Base-by-base conservation (phyloP, 1,284 basidiomycete species). In the Leccinum griseonigrum region DNA sequence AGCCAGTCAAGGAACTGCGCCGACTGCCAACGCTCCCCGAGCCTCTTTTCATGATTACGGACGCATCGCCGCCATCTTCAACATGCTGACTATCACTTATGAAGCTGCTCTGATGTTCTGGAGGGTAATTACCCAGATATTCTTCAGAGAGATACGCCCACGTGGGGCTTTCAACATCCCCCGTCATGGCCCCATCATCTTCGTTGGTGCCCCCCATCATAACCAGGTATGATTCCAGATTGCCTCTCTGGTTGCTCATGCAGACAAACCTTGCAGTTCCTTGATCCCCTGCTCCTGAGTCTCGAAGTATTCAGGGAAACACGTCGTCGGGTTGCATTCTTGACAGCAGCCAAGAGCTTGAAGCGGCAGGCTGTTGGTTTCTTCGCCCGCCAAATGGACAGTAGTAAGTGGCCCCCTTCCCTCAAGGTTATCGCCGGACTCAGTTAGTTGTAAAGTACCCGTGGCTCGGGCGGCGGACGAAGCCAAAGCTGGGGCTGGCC, bases 141-240 rank as follows among this genome's bases (percentile, higher is more conserved):
- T 99, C 84, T 99, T 99, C 81, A 83, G 97, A 64, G 97, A 99
- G 79, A 91, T 99, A 69, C 85, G 96, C 65, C 94, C 96, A 2
- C 84, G 97, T 75, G 95, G 97, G 57, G 91, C 96, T 48, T 98
- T 92, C 83, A 92, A 98, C 71, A 95, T 99, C 58, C 97, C 97
- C 38, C 83, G 83, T 63, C 85, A 94, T 65, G 97, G 95, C 0
- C 94, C 97, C 7, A 87, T 98, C 67, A 95, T 99, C 71, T 98
- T 99, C 77, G 97, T 97, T 57, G 95, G 86, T 55, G 97, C 95
- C 13, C 97, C 97, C 18, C 97, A 99, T 77, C 91, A 93, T 73
- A 99, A 99, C 76, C 95, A 97, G 79, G 94, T 89, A 71, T 60
- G 81, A 75, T 62, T 62, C 60, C 56, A 46, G 54, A 38, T 32